Conservation (phyloP, 768 basidiomycete species). For the Suillus occidentalis region DNA sequence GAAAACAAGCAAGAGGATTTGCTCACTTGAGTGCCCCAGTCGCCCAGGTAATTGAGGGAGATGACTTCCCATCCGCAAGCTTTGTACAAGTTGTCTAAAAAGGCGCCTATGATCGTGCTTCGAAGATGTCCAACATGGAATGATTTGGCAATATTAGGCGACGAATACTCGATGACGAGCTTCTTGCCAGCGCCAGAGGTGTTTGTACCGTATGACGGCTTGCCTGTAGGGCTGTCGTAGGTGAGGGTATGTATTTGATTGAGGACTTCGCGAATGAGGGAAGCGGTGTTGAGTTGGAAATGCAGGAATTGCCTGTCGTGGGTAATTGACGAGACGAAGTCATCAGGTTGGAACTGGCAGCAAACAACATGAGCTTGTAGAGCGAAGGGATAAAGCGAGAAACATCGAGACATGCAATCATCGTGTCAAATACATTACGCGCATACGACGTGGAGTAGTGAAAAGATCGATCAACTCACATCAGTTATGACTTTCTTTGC, state of each 20-base stretch:
- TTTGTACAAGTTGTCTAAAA: slow-evolving; percentile 87
- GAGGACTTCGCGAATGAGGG: slow-evolving; percentile 65
- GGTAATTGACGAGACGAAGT: slow-evolving; percentile 68
- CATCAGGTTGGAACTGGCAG: slow-evolving; percentile 78
- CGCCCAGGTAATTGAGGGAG: slow-evolving; percentile 92
- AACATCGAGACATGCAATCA: neutral
- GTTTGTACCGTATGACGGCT: slow-evolving; percentile 83
- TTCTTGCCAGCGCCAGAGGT: slow-evolving; percentile 77
- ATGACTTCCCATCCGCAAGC: slow-evolving; percentile 92
- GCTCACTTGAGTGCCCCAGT: slow-evolving; percentile 95
- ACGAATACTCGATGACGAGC: slow-evolving; percentile 88
- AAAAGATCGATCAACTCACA: slow-evolving; percentile 44
- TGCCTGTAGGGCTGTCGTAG: slow-evolving; percentile 53
- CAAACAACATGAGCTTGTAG: neutral
- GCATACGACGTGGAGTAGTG: neutral
- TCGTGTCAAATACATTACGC: neutral
- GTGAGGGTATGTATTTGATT: slow-evolving; percentile 75
- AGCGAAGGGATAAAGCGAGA: neutral
- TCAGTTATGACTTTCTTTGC: slow-evolving; percentile 71
- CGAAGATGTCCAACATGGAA: slow-evolving; percentile 98
- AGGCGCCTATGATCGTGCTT: slow-evolving; percentile 98
- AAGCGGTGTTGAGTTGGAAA: slow-evolving; percentile 69
- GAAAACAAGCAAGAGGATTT: neutral
- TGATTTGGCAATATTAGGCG: slow-evolving; percentile 96
- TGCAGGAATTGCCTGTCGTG: slow-evolving; percentile 81